Percentiles rank a stretch among this genome's conserved stretches.
phyloP scores from a whole-genome alignment of 2,329 filamentous ascomycete species.

The Fusarium tupiense region DNA sequence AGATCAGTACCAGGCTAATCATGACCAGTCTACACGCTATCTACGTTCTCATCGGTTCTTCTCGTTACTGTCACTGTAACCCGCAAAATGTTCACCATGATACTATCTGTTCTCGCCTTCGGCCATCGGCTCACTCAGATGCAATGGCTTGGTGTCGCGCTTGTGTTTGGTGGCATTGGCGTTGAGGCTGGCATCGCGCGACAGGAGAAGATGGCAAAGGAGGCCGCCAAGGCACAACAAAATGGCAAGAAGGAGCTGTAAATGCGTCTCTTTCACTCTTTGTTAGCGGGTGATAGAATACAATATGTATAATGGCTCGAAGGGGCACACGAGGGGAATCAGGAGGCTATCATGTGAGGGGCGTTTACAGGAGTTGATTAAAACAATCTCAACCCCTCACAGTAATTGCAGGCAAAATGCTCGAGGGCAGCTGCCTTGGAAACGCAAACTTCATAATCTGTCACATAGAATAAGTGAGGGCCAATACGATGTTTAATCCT shows the following conservation, averaged over 20 bases:
- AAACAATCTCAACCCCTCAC: neutral
- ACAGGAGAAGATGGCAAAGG: slow-evolving; percentile 85
- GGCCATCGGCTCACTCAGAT: slow-evolving; percentile 86
- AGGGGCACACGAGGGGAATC: neutral
- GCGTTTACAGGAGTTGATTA: neutral
- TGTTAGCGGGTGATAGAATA: neutral
- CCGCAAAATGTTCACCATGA: slow-evolving; percentile 99
- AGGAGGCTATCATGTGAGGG: neutral
- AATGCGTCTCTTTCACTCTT: neutral
- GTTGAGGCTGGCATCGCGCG: slow-evolving; percentile 86
- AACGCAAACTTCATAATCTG: neutral
- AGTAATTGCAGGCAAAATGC: neutral
- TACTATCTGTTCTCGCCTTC: slow-evolving; percentile 93
- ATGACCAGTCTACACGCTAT: slow-evolving; percentile 81
- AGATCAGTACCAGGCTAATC: slow-evolving; percentile 26
- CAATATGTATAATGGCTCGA: neutral
- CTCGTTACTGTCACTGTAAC: slow-evolving; percentile 97
- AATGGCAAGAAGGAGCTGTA: slow-evolving; percentile 48
- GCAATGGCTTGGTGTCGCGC: slow-evolving; percentile 91
- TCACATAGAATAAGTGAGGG: neutral
- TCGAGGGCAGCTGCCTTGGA: neutral
- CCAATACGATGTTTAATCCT: slow-evolving; percentile 1
- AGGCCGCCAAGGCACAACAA: slow-evolving; percentile 62
- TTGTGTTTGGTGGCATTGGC: slow-evolving; percentile 96
- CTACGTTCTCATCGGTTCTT: slow-evolving; percentile 89